Evolutionary conservation across 306 rosid genomes (phyloP), one percentile per base, ranked within the genome.

Genomic region (Ceratonia siliqua): DNA sequence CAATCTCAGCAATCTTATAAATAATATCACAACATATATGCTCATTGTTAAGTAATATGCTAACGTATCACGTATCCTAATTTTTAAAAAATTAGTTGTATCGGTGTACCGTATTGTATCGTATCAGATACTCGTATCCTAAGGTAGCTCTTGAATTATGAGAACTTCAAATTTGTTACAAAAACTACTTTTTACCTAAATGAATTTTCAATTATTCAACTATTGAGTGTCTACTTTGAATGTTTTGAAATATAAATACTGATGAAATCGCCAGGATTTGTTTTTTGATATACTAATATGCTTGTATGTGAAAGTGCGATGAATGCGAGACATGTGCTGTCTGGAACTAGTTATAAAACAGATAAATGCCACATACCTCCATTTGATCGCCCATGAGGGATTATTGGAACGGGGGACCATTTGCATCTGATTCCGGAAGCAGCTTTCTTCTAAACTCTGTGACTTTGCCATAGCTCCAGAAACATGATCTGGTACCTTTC

Each of bases 301-400:
- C 24, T 30, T 32, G 12, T 30, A 58, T 0, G 41, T 11, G 32
- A 30, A 62, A 39, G 38, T 39, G 18, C 15, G 70, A 0, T 20
- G 52, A 10, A 21, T 22, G 30, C 6, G 36, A 10, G 24, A 20
- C 6, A 15, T 67, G 2, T 67, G 39, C 35, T 33, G 4, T 33
- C 22, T 32, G 6, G 2, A 36, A 64, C 12, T 0, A 13, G 21
- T 15, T 4, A 17, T 33, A 13, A 50, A 35, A 20, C 14, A 50
- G 2, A 49, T 10, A 11, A 38, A 52, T 3, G 33, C 5, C 38
- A 38, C 4, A 1, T 48, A 79, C 81, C 79, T 79, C 81, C 75
- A 69, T 76, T 65, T 75, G 87, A 42, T 83, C 87, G 10, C 77
- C 84, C 78, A 75, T 71, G 57, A 68, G 87, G 43, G 58, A 69